phyloP scores from a whole-genome alignment of 1,139 yeast genomes.

The Pichia cactophila region DNA sequence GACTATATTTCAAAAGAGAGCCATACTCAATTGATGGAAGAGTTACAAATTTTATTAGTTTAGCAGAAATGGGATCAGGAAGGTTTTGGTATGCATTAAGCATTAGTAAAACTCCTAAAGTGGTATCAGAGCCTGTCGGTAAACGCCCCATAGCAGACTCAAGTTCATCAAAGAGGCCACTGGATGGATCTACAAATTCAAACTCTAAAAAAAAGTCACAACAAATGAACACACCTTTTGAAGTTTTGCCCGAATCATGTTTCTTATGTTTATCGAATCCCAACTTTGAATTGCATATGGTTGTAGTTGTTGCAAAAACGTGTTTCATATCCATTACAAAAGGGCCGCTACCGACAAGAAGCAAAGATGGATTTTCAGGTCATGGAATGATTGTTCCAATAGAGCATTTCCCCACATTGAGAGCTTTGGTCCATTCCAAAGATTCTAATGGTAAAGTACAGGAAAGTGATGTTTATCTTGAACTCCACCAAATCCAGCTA shows the following conservation, averaged over 20 bases:
- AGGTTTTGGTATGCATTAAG: conserved; percentile 76
- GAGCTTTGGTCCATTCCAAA: conserved; percentile 20
- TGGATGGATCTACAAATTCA: neutral
- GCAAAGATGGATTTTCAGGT: conserved; percentile 51
- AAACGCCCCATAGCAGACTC: neutral
- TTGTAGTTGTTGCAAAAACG: conserved; percentile 62
- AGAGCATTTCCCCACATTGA: conserved; percentile 53
- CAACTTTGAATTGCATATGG: conserved; percentile 70
- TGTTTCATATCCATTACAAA: conserved; percentile 74
- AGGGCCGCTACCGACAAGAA: conserved; percentile 68
- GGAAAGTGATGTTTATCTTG: conserved; percentile 34
- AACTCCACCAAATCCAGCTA: conserved; percentile 36
- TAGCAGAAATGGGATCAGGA: conserved; percentile 47
- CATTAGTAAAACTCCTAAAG: conserved; percentile 19
- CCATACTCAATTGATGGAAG: conserved; percentile 38
- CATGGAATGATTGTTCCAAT: conserved; percentile 83
- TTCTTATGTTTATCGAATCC: conserved; percentile 84
- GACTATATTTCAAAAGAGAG: conserved; percentile 45
- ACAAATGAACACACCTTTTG: conserved; percentile 6
- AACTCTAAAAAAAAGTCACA: neutral
- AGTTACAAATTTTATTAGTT: conserved; percentile 55
- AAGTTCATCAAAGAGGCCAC: conserved; percentile 5
- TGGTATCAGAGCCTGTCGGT: neutral
- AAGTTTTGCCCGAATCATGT: conserved; percentile 52
- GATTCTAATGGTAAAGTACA: conserved; percentile 21